A percentile compares a stretch with the other conserved stretches of the same genome.
Evolutionary conservation across 306 rosid species (phyloP).

Genomic region (Ormosia emarginata): DNA sequence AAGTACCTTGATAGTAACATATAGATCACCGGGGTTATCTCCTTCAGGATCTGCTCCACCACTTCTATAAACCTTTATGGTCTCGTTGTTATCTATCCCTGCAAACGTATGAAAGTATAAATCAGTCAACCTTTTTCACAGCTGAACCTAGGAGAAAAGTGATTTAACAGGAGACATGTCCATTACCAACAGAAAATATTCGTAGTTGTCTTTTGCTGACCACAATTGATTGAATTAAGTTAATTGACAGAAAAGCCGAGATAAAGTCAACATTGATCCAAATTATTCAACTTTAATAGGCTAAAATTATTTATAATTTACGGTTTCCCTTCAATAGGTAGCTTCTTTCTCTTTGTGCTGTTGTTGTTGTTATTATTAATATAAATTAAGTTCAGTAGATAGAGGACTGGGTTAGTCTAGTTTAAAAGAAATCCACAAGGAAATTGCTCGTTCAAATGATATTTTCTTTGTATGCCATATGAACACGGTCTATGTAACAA

Average conservation of each 20-base stretch:
- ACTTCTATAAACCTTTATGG: constrained; percentile 55
- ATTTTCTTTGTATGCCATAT: neutral
- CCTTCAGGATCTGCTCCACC: constrained; percentile 98
- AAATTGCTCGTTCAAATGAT: neutral
- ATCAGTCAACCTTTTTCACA: constrained; percentile 3
- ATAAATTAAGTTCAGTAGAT: neutral
- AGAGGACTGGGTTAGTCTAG: neutral
- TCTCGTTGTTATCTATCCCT: constrained; percentile 84
- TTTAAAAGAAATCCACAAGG: neutral
- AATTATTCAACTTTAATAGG: neutral
- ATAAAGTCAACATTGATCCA: neutral
- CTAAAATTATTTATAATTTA: neutral
- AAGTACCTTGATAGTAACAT: constrained; percentile 66
- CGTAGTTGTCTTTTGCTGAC: neutral
- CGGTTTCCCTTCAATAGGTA: constrained; percentile 7
- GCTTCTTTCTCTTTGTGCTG: neutral
- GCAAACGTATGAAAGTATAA: constrained; percentile 24
- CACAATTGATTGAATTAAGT: neutral
- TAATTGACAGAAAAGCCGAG: neutral
- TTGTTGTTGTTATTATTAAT: neutral
- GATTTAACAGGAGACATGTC: neutral
- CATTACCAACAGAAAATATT: neutral
- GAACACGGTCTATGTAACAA: neutral
- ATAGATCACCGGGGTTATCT: constrained; percentile 79
- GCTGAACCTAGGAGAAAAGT: neutral